Base-by-base conservation (phyloP, 2,329 filamentous ascomycete species). In the Colletotrichum liaoningense region DNA sequence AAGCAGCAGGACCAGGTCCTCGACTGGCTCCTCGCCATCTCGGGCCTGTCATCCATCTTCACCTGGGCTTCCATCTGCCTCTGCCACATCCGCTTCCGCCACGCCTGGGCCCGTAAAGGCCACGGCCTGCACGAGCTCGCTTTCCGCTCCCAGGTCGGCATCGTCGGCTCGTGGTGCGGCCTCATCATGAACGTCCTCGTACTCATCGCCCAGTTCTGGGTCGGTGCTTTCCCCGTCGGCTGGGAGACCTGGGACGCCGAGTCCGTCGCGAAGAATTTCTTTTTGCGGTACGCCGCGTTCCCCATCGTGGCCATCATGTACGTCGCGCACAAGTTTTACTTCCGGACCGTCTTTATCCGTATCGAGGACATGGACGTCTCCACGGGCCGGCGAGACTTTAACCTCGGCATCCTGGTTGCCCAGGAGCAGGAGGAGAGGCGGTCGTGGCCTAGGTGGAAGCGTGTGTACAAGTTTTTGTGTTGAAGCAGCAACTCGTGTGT, bases 1-100 rank as follows among this genome's bases (percentile, higher is more conserved):
- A 79, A 84, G 4, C 82, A 90, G 75, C 87, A 93, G 78, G 84
- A 85, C 16, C 83, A 87, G 11, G 91, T 93, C 4, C 93, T 97
- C 76, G 87, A 89, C 77, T 97, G 95, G 95, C 89, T 97, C 82
- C 86, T 93, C n/a, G 89, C 92, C 63, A 86, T 93, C 59, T 93
- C 91, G 5, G 92, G 91, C 57, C 86, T 95, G 19, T 92, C 91
- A 14, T 91, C 89, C 54, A 88, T 94, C 80, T 94, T 95, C 84
- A 95, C 93, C 5, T 95, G 94, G 94, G 90, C 88, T 68, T 93
- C 93, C 76, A 96, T 98, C 81, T 97, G 95, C 82, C 85, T 97
- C n/a, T 90, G 93, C 28, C 95, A 98, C 83, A 97, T 98, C 79
- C 94, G 95, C 69, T 98, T 98, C 89, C 94, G 95, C 75, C 84